Percentiles rank a stretch among this genome's conserved stretches.
phyloP scores from a whole-genome alignment of 83 land plant genomes.

The Thuja plicata region DNA sequence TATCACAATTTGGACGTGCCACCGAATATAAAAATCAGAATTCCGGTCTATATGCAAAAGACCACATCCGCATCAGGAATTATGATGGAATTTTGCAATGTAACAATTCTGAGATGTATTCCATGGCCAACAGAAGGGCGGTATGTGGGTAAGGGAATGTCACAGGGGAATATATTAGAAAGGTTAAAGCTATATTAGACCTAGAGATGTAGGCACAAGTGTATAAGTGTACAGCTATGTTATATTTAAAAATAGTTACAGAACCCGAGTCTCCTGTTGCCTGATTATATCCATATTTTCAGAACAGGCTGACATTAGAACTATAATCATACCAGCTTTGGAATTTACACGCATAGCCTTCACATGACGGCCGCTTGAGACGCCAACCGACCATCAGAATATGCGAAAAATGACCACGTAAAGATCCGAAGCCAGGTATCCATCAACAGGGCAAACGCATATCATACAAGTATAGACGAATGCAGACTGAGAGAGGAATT shows the following conservation, averaged over 20 bases:
- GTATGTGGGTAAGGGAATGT: not conserved
- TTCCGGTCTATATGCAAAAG: not conserved
- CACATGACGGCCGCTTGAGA: not conserved
- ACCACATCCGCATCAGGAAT: not conserved
- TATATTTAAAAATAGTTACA: not conserved
- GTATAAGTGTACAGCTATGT: not conserved
- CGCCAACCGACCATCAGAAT: not conserved
- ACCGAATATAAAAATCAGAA: not conserved
- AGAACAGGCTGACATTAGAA: not conserved
- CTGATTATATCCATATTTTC: not conserved
- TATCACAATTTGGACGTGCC: not conserved
- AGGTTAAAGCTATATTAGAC: not conserved
- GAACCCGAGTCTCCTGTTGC: not conserved
- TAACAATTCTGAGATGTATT: not conserved
- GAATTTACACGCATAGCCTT: not conserved
- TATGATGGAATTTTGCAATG: not conserved
- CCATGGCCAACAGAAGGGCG: not conserved
- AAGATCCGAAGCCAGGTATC: not conserved
- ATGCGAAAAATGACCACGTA: not conserved
- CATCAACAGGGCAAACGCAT: not conserved
- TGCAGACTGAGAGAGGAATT: not conserved
- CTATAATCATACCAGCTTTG: not conserved
- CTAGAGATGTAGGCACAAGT: not conserved
- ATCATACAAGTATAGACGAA: not conserved
- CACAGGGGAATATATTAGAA: not conserved